Evolutionary conservation across 2,329 filamentous ascomycete genomes (phyloP).

Genomic region (Fusarium buharicum): DNA sequence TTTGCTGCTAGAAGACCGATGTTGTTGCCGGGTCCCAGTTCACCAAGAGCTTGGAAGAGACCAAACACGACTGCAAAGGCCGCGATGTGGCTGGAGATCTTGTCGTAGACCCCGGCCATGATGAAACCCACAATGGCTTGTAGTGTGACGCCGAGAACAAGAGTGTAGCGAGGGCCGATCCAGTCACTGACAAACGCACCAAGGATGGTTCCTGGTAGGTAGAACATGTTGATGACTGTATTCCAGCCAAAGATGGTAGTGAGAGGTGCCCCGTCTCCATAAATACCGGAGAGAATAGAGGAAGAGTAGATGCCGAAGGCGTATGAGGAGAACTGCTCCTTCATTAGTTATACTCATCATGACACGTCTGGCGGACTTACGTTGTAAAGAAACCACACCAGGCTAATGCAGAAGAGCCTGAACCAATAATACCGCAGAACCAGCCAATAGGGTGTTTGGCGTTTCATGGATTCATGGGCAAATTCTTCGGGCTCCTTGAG

Average conservation of each 20-base stretch:
- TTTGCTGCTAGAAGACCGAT: conserved; percentile 89
- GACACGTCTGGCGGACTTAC: conserved; percentile 51
- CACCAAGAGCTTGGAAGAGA: conserved; percentile 53
- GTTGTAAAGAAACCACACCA: conserved; percentile 89
- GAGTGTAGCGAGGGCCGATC: conserved; percentile 79
- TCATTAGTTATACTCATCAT: background rate
- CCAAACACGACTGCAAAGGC: conserved; percentile 53
- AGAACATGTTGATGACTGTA: conserved; percentile 87
- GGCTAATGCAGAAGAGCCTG: conserved; percentile 73
- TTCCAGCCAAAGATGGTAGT: conserved; percentile 90
- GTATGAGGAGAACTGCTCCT: conserved; percentile 75
- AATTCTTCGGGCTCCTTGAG: conserved; percentile 84
- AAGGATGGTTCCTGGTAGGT: conserved; percentile 82
- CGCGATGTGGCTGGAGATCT: conserved; percentile 66
- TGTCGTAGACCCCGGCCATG: conserved; percentile 82
- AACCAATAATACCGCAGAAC: conserved; percentile 76
- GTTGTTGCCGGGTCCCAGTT: conserved; percentile 87
- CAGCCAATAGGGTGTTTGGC: conserved; percentile 65
- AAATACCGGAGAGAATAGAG: conserved; percentile 74
- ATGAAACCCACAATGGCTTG: conserved; percentile 87
- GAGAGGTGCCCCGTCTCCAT: conserved; percentile 67
- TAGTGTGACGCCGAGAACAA: conserved; percentile 74
- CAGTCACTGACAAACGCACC: conserved; percentile 82
- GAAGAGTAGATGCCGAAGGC: conserved; percentile 88
- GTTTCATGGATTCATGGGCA: conserved; percentile 74